phyloP scores from a whole-genome alignment of 768 basidiomycete genomes.

The Punctularia strigosozonata region DNA sequence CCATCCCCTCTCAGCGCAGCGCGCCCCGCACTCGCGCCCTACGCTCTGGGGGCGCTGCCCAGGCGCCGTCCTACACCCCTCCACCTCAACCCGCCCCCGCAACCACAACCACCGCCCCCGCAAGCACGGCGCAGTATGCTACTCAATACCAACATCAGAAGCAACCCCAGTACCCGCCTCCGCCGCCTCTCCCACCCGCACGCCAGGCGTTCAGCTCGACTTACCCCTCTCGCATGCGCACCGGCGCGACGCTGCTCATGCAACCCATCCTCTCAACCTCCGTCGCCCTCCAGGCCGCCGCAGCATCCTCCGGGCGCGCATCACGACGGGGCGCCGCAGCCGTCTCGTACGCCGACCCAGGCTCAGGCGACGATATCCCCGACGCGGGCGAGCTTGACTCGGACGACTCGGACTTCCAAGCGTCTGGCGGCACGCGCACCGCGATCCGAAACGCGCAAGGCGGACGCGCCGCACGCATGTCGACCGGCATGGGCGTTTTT shows the following conservation, averaged over 20 bases:
- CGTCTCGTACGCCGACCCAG: conserved; percentile 82
- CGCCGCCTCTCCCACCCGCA: conserved; percentile 43
- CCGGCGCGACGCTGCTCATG: conserved; percentile 81
- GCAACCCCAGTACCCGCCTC: conserved; percentile 34
- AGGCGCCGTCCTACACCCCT: conserved; percentile 18
- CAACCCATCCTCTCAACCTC: conserved; percentile 58
- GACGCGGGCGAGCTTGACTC: conserved; percentile 76
- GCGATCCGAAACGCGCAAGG: conserved; percentile 23
- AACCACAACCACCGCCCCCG: conserved; percentile 10
- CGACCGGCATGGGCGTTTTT: conserved; percentile 19
- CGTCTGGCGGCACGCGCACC: conserved; percentile 50
- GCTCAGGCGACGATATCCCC: conserved; percentile 69
- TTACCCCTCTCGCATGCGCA: conserved; percentile 83
- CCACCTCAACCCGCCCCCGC: conserved; percentile 22
- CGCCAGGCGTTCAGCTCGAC: conserved; percentile 71
- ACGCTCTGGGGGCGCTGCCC: conserved; percentile 8
- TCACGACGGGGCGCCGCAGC: conserved; percentile 52
- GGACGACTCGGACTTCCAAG: conserved; percentile 74
- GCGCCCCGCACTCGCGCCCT: conserved; percentile 30
- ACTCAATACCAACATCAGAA: conserved; percentile 4
- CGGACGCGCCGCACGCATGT: conserved; percentile 24
- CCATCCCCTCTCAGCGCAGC: conserved; percentile 23
- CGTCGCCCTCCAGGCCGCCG: conserved; percentile 22
- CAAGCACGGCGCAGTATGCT: conserved; percentile 13
- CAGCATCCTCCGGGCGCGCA: conserved; percentile 22